phyloP scores from a whole-genome alignment of 306 rosid species.

The Echinosophora koreensis region DNA sequence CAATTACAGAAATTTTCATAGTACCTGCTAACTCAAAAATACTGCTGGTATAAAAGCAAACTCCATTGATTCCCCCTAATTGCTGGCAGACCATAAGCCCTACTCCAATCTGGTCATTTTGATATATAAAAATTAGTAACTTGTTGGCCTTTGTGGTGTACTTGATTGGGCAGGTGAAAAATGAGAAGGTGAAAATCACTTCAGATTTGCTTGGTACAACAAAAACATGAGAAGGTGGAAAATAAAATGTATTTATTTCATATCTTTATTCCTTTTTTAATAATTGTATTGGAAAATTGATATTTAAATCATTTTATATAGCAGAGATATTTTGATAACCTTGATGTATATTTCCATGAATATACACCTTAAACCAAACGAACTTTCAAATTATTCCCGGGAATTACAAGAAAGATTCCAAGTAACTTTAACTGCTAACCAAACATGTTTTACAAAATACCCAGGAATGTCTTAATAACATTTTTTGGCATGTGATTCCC shows the following conservation, averaged over 20 bases:
- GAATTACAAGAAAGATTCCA: too few relatives aligned
- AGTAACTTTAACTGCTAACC: background rate
- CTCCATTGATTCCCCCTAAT: conserved; percentile 89
- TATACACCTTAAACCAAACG: too few relatives aligned
- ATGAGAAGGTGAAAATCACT: background rate
- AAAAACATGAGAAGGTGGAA: conserved; percentile 5
- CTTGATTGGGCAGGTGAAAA: conserved; percentile 14
- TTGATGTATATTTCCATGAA: too few relatives aligned
- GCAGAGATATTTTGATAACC: too few relatives aligned
- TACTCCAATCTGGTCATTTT: conserved; percentile 72
- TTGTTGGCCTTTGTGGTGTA: background rate
- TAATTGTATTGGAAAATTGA: too few relatives aligned
- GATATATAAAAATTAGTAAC: conserved; percentile 3
- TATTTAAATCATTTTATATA: too few relatives aligned
- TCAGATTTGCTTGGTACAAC: background rate
- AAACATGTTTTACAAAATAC: too few relatives aligned
- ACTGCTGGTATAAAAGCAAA: conserved; percentile 77
- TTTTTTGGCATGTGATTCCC: too few relatives aligned
- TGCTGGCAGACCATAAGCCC: conserved; percentile 96
- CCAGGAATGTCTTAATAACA: too few relatives aligned
- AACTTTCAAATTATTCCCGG: too few relatives aligned
- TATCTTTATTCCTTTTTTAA: background rate
- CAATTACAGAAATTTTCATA: background rate
- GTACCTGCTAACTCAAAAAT: conserved; percentile 89
- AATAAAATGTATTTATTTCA: too few relatives aligned